Evolutionary conservation across 148 eudicot genomes (phyloP).

Genomic region (Suaeda aralocaspica): DNA sequence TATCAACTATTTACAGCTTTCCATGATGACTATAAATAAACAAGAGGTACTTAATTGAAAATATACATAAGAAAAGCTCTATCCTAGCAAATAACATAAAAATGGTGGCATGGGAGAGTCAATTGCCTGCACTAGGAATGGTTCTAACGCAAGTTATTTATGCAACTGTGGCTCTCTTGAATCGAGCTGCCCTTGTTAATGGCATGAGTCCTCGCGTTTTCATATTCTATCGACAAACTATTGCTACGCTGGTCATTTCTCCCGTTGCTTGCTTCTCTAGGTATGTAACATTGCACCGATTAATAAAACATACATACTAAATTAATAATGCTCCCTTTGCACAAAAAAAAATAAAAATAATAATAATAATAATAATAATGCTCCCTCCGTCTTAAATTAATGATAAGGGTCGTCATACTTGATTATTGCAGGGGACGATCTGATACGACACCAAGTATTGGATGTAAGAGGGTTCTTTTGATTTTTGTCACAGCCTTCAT

Average conservation of each 20-base stretch:
- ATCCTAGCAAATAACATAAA: not conserved
- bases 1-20: too few relatives aligned
- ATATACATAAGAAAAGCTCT: too few relatives aligned
- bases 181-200: conserved; percentile 57
- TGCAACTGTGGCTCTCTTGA: conserved; percentile 42
- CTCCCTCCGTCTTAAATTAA: too few relatives aligned
- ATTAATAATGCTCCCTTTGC: too few relatives aligned
- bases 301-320: too few relatives aligned
- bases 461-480: conserved; percentile 53
- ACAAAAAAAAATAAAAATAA: too few relatives aligned
- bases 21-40: too few relatives aligned
- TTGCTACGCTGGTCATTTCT: conserved; percentile 55
- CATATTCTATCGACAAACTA: conserved; percentile 66
- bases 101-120: conserved; percentile 20
- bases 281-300: too few relatives aligned
- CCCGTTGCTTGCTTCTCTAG: conserved; percentile 53
- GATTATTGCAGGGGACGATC: conserved; percentile 40
- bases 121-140: conserved; percentile 55
- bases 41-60: too few relatives aligned
- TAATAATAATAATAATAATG: too few relatives aligned
- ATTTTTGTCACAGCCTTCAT: conserved; percentile 58
- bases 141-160: conserved; percentile 41
- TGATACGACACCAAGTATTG: conserved; percentile 28
- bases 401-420: too few relatives aligned
- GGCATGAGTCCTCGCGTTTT: conserved; percentile 68